Evolutionary conservation across 2,329 filamentous ascomycete genomes (phyloP), one percentile per base, ranked within the genome.

Genomic region (Pseudogymnoascus sp.): DNA sequence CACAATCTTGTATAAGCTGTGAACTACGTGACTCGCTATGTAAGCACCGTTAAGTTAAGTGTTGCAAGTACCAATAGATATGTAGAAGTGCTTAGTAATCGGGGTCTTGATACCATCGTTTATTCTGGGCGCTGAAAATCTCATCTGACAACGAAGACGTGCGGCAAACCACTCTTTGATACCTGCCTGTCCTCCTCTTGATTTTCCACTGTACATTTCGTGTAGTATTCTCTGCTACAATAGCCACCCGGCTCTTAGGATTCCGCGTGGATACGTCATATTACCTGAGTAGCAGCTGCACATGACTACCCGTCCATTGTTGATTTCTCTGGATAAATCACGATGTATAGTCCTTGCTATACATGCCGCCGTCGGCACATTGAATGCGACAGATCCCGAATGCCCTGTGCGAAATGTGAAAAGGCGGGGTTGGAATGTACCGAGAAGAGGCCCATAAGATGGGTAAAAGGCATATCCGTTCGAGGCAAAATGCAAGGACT

Each of bases 351-450:
- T 9, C 40, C 69, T 3, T 75, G 74, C 64, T 75, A 74, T 64
- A 75, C 74, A 23, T 75, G 74, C 65, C 72, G 73, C 23, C 72
- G 68, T 4, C 72, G 74, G 50, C 74, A 70, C 60, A 70, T 75
- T 46, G 72, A 74, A 65, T 75, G 74, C 64, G 72, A 74, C 61
- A 71, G 67, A 60, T 67, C 71, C 4, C 62, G 66, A 13, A 59
- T 62, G 1, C 74, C 74, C 6, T 75, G 74, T 59, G 62, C 60
- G 26, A 75, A 75, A 67, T 75, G 74, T 56, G 59, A 69, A 38
- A 75, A 72, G 40, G 70, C 70, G 9, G 74, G 72, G 2, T 31
- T 75, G 7, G 69, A 75, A 68, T 75, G 74, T 53, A 67, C 70
- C 33, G 70, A 73, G 35, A 71, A 71, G 64, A 67, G 74, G 19